Evolutionary conservation across 2,329 filamentous ascomycete species (phyloP).

Genomic region (Penicillium expansum): DNA sequence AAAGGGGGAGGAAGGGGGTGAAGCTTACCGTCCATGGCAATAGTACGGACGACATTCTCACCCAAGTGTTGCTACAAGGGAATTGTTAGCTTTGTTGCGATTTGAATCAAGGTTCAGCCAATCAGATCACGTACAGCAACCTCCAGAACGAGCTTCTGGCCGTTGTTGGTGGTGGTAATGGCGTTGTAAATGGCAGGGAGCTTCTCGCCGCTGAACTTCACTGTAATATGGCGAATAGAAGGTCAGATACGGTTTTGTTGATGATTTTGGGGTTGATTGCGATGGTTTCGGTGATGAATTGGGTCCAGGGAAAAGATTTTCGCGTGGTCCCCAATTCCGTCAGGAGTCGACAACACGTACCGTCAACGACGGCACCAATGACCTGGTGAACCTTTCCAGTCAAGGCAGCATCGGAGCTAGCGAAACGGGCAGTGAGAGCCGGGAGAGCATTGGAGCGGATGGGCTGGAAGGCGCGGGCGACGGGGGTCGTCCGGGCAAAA

Average conservation of each 20-base stretch:
- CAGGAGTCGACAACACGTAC: conserved; percentile 55
- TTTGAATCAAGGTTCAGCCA: conserved; percentile 19
- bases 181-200: conserved; percentile 98
- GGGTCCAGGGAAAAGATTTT: conserved; percentile 46
- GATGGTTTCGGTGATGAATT: conserved; percentile 37
- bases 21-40: conserved; percentile 98
- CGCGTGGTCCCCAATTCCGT: conserved; percentile 26
- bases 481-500: conserved; percentile 55
- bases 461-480: conserved; percentile 56
- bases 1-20: conserved; percentile 7
- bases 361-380: conserved; percentile 98
- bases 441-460: conserved; percentile 58
- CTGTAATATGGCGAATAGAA: conserved; percentile 50
- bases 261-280: conserved; percentile 28
- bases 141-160: conserved; percentile 92
- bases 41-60: conserved; percentile 98
- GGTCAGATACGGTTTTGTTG: conserved; percentile 31
- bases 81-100: conserved; percentile 21
- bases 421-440: conserved; percentile 60
- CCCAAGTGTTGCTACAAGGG: conserved; percentile 87
- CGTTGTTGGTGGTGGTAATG: conserved; percentile 84
- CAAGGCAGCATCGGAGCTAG: conserved; percentile 56
- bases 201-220: conserved; percentile 94
- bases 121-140: conserved; percentile 70
- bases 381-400: conserved; percentile 72